Evolutionary conservation across 1,284 basidiomycete genomes (phyloP).

Genomic region (Peniophora sp.): DNA sequence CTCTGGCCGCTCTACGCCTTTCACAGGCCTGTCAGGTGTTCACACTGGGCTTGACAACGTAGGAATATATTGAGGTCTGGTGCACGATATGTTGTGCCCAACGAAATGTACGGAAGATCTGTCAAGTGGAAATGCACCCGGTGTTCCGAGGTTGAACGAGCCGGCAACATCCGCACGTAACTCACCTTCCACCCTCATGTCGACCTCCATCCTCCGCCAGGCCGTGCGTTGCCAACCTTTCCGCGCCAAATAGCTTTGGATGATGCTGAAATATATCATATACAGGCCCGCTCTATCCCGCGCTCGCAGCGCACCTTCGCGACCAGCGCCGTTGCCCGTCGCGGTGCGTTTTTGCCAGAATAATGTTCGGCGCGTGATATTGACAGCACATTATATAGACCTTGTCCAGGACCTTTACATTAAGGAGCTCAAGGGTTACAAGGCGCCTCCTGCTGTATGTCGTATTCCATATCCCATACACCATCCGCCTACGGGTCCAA

Average conservation of each 20-base stretch:
- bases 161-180: background rate
- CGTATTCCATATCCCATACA: background rate
- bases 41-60: conserved; percentile 18
- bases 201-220: conserved; percentile 45
- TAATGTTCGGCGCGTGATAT: conserved; percentile 2
- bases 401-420: conserved; percentile 90
- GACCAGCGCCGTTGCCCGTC: conserved; percentile 52
- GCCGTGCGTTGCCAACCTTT: conserved; percentile 29
- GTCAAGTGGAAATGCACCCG: too few relatives aligned
- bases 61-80: background rate
- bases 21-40: too few relatives aligned
- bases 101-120: too few relatives aligned
- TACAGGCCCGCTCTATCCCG: conserved; percentile 29
- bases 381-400: conserved; percentile 40
- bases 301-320: conserved; percentile 47
- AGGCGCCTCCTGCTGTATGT: conserved; percentile 51
- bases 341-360: background rate
- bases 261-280: conserved; percentile 20
- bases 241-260: too few relatives aligned
- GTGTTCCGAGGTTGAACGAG: too few relatives aligned
- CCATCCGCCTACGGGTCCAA: background rate
- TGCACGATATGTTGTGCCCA: too few relatives aligned
- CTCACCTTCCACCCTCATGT: conserved; percentile 39
- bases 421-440: conserved; percentile 87
- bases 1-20: too few relatives aligned